Evolutionary conservation across 2,329 filamentous ascomycete genomes (phyloP).

Genomic region (Penicillium sp.): DNA sequence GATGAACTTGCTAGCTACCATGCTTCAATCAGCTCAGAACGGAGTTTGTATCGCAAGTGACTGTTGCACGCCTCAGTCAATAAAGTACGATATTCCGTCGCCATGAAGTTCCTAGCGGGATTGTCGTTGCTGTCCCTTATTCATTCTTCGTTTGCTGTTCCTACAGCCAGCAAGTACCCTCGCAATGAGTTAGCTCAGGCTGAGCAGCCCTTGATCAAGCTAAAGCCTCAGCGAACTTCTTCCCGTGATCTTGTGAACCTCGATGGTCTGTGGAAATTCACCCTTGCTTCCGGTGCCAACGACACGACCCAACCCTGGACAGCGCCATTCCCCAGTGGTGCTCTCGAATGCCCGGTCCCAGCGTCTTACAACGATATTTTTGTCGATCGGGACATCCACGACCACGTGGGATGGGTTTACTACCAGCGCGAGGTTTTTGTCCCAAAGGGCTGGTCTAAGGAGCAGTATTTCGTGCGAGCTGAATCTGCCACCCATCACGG

Average conservation of each 20-base stretch:
- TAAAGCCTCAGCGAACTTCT: slow-evolving; percentile 1
- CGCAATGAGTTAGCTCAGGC: not conserved
- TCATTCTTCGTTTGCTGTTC: not conserved
- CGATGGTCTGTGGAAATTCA: slow-evolving; percentile 19
- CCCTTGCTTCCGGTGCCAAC: slow-evolving; percentile 8
- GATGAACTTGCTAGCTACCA: not conserved
- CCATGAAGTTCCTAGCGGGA: not conserved
- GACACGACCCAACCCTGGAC: slow-evolving; percentile 9
- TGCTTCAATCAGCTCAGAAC: not conserved
- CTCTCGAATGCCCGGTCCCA: slow-evolving; percentile 15
- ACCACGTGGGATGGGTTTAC: slow-evolving; percentile 36
- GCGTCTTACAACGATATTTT: slow-evolving; percentile 22
- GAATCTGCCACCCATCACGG: slow-evolving; percentile 32
- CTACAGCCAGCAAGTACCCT: not conserved
- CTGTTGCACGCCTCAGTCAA: not conserved
- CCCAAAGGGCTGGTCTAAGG: slow-evolving; percentile 19
- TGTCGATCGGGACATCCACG: slow-evolving; percentile 16
- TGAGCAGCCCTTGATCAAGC: slow-evolving; percentile 2
- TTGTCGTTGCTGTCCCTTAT: not conserved
- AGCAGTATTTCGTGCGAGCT: slow-evolving; percentile 26
- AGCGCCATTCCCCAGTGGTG: slow-evolving; percentile 2
- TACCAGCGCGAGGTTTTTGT: slow-evolving; percentile 31
- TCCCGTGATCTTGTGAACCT: slow-evolving; percentile 14
- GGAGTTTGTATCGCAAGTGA: not conserved
- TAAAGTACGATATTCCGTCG: not conserved